A percentile compares a stretch with the other conserved stretches of the same genome.
Evolutionary conservation across 331 rosid species (phyloP).

Genomic region (Pyrus hybrid): DNA sequence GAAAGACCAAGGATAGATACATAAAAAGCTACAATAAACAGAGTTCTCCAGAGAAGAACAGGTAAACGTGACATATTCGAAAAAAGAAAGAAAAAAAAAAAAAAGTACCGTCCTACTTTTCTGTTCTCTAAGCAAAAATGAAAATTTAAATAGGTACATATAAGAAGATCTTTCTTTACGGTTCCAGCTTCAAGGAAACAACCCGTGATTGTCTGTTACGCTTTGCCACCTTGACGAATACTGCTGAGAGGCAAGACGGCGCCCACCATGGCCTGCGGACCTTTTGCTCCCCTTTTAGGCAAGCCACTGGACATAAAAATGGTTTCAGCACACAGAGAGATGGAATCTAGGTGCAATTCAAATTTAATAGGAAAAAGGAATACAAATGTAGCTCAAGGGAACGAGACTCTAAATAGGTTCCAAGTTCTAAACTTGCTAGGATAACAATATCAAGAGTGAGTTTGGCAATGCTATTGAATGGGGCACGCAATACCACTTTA

Average conservation of each 20-base stretch:
- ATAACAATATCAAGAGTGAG: neutral
- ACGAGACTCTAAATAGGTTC: neutral
- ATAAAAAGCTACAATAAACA: conserved; percentile 34
- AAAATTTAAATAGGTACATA: conserved; percentile 44
- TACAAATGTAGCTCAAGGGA: neutral
- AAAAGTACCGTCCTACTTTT: conserved; percentile 42
- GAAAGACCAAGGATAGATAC: conserved; percentile 30
- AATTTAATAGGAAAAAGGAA: neutral
- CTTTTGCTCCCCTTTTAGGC: conserved; percentile 98
- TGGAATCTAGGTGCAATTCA: conserved; percentile 2
- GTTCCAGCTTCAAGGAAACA: conserved; percentile 99
- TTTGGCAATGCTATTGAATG: neutral
- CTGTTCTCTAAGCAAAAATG: conserved; percentile 50
- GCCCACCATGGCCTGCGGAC: conserved; percentile 99
- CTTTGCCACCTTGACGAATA: conserved; percentile 84
- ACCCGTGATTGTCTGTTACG: conserved; percentile 96
- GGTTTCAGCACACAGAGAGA: conserved; percentile 2
- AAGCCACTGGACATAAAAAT: conserved; percentile 76
- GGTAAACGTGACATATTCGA: conserved; percentile 19
- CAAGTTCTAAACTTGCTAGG: neutral
- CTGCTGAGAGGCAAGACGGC: conserved; percentile 85
- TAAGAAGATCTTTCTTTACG: conserved; percentile 39
- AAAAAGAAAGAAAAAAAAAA: neutral
- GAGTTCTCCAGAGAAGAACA: conserved; percentile 51
- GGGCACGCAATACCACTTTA: neutral